phyloP scores from a whole-genome alignment of 805 yeast genomes.

The Candida hungchunana region DNA sequence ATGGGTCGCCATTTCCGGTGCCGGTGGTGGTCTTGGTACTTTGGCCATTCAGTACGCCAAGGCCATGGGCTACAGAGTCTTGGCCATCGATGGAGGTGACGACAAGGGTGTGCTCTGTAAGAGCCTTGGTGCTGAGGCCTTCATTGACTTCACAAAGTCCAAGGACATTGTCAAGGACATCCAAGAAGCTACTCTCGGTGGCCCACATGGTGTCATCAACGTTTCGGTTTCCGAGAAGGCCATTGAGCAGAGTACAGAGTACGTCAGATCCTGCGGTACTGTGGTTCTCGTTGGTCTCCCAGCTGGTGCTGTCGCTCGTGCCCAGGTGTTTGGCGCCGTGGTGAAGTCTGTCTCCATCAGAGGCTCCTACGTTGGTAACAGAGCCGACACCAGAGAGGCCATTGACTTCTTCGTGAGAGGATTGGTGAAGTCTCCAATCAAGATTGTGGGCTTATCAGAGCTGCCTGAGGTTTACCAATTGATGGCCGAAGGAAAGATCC shows the following conservation, averaged over 20 bases:
- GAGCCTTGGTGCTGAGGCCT: conserved; percentile 60
- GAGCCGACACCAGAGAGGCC: conserved; percentile 52
- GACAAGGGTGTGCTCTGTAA: conserved; percentile 54
- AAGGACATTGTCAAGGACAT: conserved; percentile 47
- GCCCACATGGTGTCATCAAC: conserved; percentile 60
- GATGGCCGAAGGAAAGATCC: conserved; percentile 52
- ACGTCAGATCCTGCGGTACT: conserved; percentile 56
- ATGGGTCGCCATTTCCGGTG: conserved; percentile 75
- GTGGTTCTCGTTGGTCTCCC: conserved; percentile 61
- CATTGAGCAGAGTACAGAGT: conserved; percentile 44
- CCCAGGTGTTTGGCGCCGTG: conserved; percentile 46
- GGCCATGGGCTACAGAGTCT: conserved; percentile 69
- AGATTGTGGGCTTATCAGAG: conserved; percentile 51
- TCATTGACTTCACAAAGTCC: conserved; percentile 48
- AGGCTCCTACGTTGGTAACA: conserved; percentile 31
- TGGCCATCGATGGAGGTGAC: conserved; percentile 73
- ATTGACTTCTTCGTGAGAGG: conserved; percentile 66
- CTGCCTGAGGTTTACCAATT: conserved; percentile 47
- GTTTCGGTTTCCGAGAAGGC: conserved; percentile 55
- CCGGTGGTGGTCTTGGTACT: conserved; percentile 79
- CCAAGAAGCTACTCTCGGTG: conserved; percentile 50
- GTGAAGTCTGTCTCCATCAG: conserved; percentile 43
- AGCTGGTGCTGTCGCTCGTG: conserved; percentile 43
- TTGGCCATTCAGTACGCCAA: conserved; percentile 71
- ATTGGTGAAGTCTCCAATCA: conserved; percentile 56